Evolutionary conservation across 306 rosid genomes (phyloP).

Genomic region (Glycine latifolia): DNA sequence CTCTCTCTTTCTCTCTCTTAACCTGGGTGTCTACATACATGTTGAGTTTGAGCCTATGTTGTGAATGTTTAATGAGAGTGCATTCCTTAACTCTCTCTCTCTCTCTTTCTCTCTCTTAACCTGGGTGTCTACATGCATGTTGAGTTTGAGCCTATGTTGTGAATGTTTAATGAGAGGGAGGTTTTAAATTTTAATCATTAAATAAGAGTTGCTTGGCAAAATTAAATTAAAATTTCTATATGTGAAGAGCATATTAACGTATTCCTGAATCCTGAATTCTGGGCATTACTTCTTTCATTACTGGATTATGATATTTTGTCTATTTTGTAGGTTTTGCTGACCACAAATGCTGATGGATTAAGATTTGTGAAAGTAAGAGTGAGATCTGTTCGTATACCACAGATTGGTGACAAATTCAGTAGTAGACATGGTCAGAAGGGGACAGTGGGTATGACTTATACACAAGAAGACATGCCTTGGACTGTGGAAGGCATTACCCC

Average conservation of each 20-base stretch:
- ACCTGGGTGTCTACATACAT: not conserved
- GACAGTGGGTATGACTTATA: constrained; percentile 97
- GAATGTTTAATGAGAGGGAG: not conserved
- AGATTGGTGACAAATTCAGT: constrained; percentile 97
- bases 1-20: too few species aligned
- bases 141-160: constrained; percentile 14
- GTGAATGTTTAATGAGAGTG: not conserved
- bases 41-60: constrained; percentile 20
- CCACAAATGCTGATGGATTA: constrained; percentile 99
- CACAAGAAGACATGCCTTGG: constrained; percentile 99
- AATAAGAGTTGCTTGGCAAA: not conserved
- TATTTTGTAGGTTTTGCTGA: constrained; percentile 78
- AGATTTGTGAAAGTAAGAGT: constrained; percentile 98
- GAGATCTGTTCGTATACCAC: constrained; percentile 97
- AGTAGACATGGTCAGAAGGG: constrained; percentile 99
- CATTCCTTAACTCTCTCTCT: too few species aligned
- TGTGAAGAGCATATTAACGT: not conserved
- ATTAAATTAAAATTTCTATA: too few species aligned
- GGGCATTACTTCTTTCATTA: not conserved
- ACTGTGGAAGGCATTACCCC: constrained; percentile 98
- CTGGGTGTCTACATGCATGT: not conserved
- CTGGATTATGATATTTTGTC: not conserved
- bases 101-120: too few species aligned
- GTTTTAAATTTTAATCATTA: not conserved
- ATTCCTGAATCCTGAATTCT: constrained; percentile 12